Evolutionary conservation across 1,284 basidiomycete genomes (phyloP), one percentile per base, ranked within the genome.

Genomic region (Phaffia rhodozyma): DNA sequence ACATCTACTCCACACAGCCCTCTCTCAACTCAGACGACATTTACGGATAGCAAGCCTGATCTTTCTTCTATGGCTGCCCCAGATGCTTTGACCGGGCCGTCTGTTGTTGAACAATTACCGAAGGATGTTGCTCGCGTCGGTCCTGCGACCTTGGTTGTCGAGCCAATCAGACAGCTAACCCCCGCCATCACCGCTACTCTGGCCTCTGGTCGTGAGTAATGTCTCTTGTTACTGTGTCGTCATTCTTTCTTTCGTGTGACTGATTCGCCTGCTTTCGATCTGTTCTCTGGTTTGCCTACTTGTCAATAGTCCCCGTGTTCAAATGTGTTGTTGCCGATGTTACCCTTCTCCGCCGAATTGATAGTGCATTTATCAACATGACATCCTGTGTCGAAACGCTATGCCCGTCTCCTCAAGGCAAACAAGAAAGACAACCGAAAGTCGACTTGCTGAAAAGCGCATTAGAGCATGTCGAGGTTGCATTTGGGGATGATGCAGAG

Each of bases 341-440:
- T 25, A n/a, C 54, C 34, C 18, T 63, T 21, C 51, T 57, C n/a
- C 62, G 62, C 18, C 62, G 62, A 23, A 63, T 59, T 29, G 62
- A 63, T 48, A 54, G 29, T 23, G 57, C 58, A 9, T 25, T 29
- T 13, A 25, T 58, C 47, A 58, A 58, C 57, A 43, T 63, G 51
- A 57, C 52, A 51, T 58, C 27, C 21, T 9, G 53, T 47, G n/a
- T 59, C 32, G 29, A 29, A 20, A 6, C 57, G 48, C 11, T 27
- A 23, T 6, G 62, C 52, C 20, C 49, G 52, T 23, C 27, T 18
- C 51, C 47, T 55, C 27, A 38, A 21, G 51, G 56, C 29, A 21
- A 21, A 29, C n/a, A 53, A 54, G 25, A 47, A 34, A 38, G 62
- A 53, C 21, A 43, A 48, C 21, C 34, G 43, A 18, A 51, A 59